Conservation (phyloP, 495 filamentous ascomycete genomes). For the Aeminium ludgeri region DNA sequence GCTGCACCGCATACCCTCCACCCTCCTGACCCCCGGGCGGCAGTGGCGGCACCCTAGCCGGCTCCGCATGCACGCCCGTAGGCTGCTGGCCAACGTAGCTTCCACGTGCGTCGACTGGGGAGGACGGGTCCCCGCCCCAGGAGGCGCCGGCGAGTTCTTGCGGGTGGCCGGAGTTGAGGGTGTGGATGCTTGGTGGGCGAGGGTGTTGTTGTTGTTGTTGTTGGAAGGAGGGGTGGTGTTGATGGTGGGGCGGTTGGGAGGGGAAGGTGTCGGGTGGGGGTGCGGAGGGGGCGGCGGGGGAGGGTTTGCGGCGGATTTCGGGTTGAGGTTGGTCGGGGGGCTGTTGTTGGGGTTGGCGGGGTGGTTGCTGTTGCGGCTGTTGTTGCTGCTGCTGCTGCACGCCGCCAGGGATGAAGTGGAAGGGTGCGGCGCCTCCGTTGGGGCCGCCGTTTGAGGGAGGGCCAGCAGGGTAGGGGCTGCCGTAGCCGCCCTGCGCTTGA, state of each 20-base stretch:
- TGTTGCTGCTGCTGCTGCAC: constrained; percentile 6
- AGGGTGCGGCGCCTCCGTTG: constrained; percentile 8
- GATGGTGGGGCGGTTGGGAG: background rate
- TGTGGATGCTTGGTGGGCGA: constrained; percentile 20
- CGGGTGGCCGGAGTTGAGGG: constrained; percentile 19
- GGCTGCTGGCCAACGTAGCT: background rate
- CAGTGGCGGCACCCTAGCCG: background rate
- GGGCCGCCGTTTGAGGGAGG: constrained; percentile 17
- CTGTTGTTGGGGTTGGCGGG: constrained; percentile 1
- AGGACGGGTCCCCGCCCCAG: background rate
- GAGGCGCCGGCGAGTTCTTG: constrained; percentile 21
- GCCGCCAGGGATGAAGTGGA: constrained; percentile 16
- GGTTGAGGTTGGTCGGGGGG: too few relatives aligned
- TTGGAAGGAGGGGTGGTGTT: constrained; percentile 6
- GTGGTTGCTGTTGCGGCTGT: constrained; percentile 10
- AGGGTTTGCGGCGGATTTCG: constrained; percentile 13
- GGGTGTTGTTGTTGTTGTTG: too few relatives aligned
- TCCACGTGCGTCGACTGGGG: background rate
- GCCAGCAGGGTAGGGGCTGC: constrained; percentile 17
- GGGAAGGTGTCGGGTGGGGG: constrained; percentile 5
- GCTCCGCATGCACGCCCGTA: too few relatives aligned
- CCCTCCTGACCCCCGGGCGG: background rate
- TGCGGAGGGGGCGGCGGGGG: constrained; percentile 1
- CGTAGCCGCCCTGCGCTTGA: constrained; percentile 17
- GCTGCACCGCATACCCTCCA: too few relatives aligned